A percentile compares a stretch with the other conserved stretches of the same genome.
These are phyloP conservation scores for Raphanus raphanistrum DNA, from an alignment of 345 rosid genomes.

Conservation along the genomic window DNA sequence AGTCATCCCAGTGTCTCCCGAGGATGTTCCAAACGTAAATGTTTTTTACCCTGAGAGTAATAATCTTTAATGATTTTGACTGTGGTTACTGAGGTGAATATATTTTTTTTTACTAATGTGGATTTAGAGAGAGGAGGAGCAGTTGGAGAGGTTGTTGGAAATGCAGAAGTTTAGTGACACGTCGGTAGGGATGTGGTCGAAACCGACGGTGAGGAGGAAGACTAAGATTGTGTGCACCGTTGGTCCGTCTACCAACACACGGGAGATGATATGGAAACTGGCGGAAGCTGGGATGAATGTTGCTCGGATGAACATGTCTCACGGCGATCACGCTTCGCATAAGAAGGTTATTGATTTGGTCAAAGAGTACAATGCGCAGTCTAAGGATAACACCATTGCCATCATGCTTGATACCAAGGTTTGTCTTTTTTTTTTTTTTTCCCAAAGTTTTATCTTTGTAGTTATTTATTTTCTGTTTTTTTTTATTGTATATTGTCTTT, in stretches of 20 bases:
- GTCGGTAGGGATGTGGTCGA: slow-evolving; percentile 80
- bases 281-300: slow-evolving; percentile 99
- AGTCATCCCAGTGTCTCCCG: slow-evolving; percentile 73
- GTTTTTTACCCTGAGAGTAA: no score
- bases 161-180: slow-evolving; percentile 61
- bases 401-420: slow-evolving; percentile 99
- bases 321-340: slow-evolving; percentile 97
- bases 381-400: slow-evolving; percentile 84
- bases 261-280: slow-evolving; percentile 97
- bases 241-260: slow-evolving; percentile 90
- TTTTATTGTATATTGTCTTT: background rate
- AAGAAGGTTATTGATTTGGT: slow-evolving; percentile 95
- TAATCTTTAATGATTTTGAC: background rate
- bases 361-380: slow-evolving; percentile 92
- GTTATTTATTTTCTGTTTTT: background rate
- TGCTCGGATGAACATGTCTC: slow-evolving; percentile 97
- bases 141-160: slow-evolving; percentile 51
- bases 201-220: slow-evolving; percentile 77
- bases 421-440: slow-evolving; percentile 37
- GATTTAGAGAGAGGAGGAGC: slow-evolving; percentile 53
- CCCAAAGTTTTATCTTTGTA: background rate
- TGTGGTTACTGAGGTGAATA: background rate
- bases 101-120: background rate
- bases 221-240: slow-evolving; percentile 97
- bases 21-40: slow-evolving; percentile 54